phyloP scores from a whole-genome alignment of 2,329 filamentous ascomycete species.

The Neofusicoccum ribis region DNA sequence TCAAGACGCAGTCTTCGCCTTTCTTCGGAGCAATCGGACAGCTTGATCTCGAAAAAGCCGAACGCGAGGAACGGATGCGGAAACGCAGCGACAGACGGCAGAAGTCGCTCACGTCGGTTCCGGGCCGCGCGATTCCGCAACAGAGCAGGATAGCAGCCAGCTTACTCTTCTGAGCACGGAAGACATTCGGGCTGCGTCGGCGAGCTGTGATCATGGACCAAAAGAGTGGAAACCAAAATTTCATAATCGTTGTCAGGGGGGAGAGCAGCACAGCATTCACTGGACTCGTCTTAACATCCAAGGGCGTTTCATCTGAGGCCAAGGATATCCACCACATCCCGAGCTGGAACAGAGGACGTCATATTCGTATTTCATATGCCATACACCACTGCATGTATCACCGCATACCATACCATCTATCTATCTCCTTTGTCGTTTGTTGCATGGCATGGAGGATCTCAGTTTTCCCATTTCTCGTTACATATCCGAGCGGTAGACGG shows the following conservation, averaged over 20 bases:
- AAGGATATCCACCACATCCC: not conserved
- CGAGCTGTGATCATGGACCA: slow-evolving; percentile 7
- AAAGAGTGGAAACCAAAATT: slow-evolving; percentile 14
- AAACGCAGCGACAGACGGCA: slow-evolving; percentile 9
- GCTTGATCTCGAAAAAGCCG: slow-evolving; percentile 4
- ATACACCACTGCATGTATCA: slow-evolving; percentile 11
- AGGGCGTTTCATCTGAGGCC: not conserved
- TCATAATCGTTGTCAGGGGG: not conserved
- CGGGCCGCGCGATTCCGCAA: not conserved
- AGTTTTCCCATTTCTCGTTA: not conserved
- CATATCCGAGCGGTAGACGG: not conserved
- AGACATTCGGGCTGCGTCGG: not conserved
- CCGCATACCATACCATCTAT: slow-evolving; percentile 12
- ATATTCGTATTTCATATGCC: not conserved
- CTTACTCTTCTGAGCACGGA: not conserved
- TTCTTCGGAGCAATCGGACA: slow-evolving; percentile 16
- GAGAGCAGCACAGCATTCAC: not conserved
- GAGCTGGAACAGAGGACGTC: not conserved
- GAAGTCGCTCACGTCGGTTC: not conserved
- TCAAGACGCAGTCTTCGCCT: slow-evolving; percentile 12
- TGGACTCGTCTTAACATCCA: not conserved
- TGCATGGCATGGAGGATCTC: slow-evolving; percentile 12
- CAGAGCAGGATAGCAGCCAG: slow-evolving; percentile 9
- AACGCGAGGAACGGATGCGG: slow-evolving; percentile 5
- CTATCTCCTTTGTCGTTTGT: slow-evolving; percentile 10